Conservation (phyloP, 768 basidiomycete genomes). For the Rhizopogon rudus region DNA sequence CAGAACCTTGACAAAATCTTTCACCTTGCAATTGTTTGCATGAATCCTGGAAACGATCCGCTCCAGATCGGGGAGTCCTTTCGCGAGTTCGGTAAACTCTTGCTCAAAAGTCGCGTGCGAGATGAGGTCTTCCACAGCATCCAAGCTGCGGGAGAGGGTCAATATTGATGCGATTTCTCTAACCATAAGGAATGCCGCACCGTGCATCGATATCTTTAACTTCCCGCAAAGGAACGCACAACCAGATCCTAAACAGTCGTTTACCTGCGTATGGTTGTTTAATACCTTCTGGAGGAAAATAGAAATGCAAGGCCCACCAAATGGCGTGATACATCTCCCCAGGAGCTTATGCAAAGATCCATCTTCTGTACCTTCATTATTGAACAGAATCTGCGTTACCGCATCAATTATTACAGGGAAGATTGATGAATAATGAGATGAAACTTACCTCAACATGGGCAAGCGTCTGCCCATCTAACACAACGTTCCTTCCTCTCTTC, state of each 20-base stretch:
- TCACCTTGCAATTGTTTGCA: constrained; percentile 83
- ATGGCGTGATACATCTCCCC: constrained; percentile 84
- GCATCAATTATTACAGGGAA: constrained; percentile 3
- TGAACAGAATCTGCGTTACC: constrained; percentile 65
- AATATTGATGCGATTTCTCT: constrained; percentile 8
- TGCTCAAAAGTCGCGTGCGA: constrained; percentile 71
- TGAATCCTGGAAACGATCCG: constrained; percentile 94
- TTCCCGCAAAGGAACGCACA: constrained; percentile 86
- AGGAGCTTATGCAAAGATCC: constrained; percentile 84
- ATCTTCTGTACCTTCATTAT: constrained; percentile 91
- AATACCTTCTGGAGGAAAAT: not conserved
- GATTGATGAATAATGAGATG: not conserved
- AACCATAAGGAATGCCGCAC: constrained; percentile 34
- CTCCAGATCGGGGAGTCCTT: constrained; percentile 87
- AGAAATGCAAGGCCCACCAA: constrained; percentile 48
- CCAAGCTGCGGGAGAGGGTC: constrained; percentile 51
- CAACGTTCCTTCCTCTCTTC: constrained; percentile 78
- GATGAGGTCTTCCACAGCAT: constrained; percentile 92
- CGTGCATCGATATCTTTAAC: constrained; percentile 84
- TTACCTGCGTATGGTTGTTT: constrained; percentile 53
- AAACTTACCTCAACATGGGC: constrained; percentile 83
- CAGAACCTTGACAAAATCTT: constrained; percentile 84
- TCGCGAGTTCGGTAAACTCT: constrained; percentile 70
- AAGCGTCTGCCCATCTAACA: constrained; percentile 91
- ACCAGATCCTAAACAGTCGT: constrained; percentile 93